A percentile compares a stretch with the other conserved stretches of the same genome.
phyloP scores from a whole-genome alignment of 306 rosid genomes.

The Canavalia ensiformis region DNA sequence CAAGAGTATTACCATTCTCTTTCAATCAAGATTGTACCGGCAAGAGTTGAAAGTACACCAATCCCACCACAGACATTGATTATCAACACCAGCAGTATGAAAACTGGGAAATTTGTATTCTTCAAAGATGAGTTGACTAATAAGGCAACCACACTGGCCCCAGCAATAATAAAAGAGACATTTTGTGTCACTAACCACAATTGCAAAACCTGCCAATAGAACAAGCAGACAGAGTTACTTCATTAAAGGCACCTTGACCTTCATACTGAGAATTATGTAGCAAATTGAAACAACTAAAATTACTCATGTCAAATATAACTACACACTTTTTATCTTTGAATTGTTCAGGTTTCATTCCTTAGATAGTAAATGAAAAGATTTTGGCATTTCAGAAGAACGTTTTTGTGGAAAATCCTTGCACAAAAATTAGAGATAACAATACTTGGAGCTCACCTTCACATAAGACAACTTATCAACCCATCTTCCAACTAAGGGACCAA shows the following conservation, averaged over 20 bases:
- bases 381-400: neutral
- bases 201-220: slow-evolving; percentile 73
- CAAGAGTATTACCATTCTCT: slow-evolving; percentile 83
- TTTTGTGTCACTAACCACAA: slow-evolving; percentile 85
- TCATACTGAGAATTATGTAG: too few species aligned
- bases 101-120: slow-evolving; percentile 62
- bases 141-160: slow-evolving; percentile 67
- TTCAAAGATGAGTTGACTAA: slow-evolving; percentile 65
- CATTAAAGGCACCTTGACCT: neutral
- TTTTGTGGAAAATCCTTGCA: neutral
- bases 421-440: neutral
- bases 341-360: neutral
- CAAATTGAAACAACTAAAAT: too few species aligned
- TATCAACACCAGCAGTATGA: slow-evolving; percentile 62
- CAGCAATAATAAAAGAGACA: slow-evolving; percentile 78
- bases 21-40: slow-evolving; percentile 89
- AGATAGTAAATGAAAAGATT: neutral
- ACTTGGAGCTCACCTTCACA: slow-evolving; percentile 61
- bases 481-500: slow-evolving; percentile 83
- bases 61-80: slow-evolving; percentile 82
- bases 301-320: too few species aligned
- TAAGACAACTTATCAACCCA: slow-evolving; percentile 76
- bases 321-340: too few species aligned
- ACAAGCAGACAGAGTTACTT: slow-evolving; percentile 32
- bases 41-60: slow-evolving; percentile 85